A percentile compares a stretch with the other conserved stretches of the same genome.
phyloP scores from a whole-genome alignment of 495 filamentous ascomycete species.

The Schizothecium vesticola region DNA sequence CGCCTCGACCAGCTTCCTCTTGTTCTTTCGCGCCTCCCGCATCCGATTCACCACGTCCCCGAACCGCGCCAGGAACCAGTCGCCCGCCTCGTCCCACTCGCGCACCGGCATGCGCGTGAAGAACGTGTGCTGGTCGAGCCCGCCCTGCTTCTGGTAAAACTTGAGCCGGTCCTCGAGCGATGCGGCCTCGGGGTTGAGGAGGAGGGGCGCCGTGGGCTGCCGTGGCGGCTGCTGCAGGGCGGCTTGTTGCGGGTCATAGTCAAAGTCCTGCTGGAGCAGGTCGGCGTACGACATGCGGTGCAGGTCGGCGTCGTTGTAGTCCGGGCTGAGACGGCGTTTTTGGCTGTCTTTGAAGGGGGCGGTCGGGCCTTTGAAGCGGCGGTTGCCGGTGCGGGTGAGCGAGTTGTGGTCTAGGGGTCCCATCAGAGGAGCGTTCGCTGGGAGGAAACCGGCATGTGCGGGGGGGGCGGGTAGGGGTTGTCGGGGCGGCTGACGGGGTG shows the following conservation, averaged over 20 bases:
- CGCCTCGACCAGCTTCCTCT: constrained; percentile 55
- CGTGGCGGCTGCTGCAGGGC: constrained; percentile 20
- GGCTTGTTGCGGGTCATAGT: constrained; percentile 44
- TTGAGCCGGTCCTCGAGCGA: constrained; percentile 40
- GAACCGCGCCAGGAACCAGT: constrained; percentile 72
- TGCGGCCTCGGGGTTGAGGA: constrained; percentile 4
- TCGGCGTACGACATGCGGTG: constrained; percentile 50
- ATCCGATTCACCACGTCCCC: constrained; percentile 56
- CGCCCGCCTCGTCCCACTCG: constrained; percentile 80
- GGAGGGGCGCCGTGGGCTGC: constrained; percentile 7
- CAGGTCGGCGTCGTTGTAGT: constrained; percentile 50
- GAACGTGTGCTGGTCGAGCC: constrained; percentile 54
- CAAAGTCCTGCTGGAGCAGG: constrained; percentile 50
- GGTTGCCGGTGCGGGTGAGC: constrained; percentile 30
- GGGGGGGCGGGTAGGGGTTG: constrained; percentile 6
- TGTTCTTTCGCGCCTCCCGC: constrained; percentile 56
- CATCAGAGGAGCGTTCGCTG: neutral
- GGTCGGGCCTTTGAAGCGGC: constrained; percentile 24
- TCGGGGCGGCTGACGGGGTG: constrained; percentile 18
- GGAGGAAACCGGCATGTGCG: neutral
- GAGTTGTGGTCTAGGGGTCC: constrained; percentile 9
- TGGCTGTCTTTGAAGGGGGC: constrained; percentile 1
- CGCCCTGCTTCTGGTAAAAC: constrained; percentile 32
- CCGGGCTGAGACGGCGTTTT: constrained; percentile 39
- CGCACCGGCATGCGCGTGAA: constrained; percentile 58